Evolutionary conservation across 2,329 filamentous ascomycete species (phyloP).

Genomic region (Fusarium foetens): DNA sequence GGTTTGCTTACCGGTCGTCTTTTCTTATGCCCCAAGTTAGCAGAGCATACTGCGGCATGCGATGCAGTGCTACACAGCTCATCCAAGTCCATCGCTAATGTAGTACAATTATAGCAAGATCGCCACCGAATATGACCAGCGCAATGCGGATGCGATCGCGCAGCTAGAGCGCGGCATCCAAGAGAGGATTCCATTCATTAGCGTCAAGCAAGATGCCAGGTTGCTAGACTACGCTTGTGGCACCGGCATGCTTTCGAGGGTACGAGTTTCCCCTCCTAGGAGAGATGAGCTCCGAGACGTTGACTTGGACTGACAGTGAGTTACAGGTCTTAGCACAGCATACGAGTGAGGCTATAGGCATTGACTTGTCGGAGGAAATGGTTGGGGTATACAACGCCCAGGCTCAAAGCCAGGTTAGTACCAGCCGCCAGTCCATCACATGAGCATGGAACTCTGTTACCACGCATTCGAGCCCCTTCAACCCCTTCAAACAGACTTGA

Average conservation of each 20-base stretch:
- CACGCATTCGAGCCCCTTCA: background rate
- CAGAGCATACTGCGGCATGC: conserved; percentile 4
- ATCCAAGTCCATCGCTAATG: conserved; percentile 27
- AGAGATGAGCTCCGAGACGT: background rate
- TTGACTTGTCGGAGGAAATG: conserved; percentile 79
- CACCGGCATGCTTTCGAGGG: conserved; percentile 72
- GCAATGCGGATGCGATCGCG: conserved; percentile 63
- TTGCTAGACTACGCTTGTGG: conserved; percentile 83
- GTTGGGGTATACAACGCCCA: conserved; percentile 72
- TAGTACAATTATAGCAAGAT: conserved; percentile 42
- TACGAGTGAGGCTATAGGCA: conserved; percentile 68
- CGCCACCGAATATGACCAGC: conserved; percentile 56
- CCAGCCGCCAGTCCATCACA: background rate
- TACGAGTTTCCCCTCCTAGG: conserved; percentile 49
- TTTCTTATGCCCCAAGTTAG: conserved; percentile 15
- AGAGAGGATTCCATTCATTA: conserved; percentile 68
- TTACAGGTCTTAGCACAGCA: conserved; percentile 38
- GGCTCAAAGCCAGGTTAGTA: conserved; percentile 62
- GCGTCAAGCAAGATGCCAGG: conserved; percentile 59
- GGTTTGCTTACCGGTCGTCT: conserved; percentile 8
- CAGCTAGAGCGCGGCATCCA: conserved; percentile 66
- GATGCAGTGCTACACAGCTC: background rate
- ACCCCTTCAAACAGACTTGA: background rate
- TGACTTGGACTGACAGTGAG: background rate
- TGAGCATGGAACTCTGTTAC: background rate